phyloP scores from a whole-genome alignment of 768 basidiomycete genomes.

The Phaffia tasmanica region DNA sequence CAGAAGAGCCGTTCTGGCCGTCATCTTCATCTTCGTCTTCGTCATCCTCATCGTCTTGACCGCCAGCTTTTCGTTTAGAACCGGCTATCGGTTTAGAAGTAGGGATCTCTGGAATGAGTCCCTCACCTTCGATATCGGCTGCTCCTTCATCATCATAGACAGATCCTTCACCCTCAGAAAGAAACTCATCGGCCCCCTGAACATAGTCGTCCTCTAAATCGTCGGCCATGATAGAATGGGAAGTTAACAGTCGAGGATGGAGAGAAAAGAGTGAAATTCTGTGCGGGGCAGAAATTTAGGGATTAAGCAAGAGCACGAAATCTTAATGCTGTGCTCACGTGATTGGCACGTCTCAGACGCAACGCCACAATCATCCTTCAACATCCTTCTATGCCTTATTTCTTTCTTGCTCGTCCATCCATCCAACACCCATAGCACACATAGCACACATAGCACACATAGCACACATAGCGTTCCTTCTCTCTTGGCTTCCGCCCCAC shows the following conservation, averaged over 20 bases:
- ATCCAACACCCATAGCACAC: too few species aligned
- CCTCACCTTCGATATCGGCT: conserved; percentile 13
- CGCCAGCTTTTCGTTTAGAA: conserved; percentile 15
- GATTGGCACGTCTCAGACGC: too few species aligned
- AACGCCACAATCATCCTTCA: too few species aligned
- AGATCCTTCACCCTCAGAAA: conserved; percentile 17
- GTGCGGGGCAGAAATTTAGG: too few species aligned
- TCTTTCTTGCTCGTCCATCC: too few species aligned
- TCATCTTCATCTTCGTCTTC: conserved; percentile 7
- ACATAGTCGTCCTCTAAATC: conserved; percentile 24
- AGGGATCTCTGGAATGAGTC: conserved; percentile 9
- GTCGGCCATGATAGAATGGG: conserved; percentile 15
- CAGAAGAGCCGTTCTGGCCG: neutral
- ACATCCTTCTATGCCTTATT: too few species aligned
- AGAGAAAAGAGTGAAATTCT: too few species aligned
- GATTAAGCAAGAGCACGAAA: too few species aligned
- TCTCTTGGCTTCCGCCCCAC: too few species aligned
- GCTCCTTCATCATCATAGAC: neutral
- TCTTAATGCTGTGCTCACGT: too few species aligned
- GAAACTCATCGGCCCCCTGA: conserved; percentile 19
- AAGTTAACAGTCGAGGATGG: neutral
- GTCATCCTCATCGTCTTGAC: conserved; percentile 8
- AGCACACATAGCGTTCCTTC: too few species aligned
- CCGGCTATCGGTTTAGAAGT: conserved; percentile 14
- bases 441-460: too few species aligned